Conservation (phyloP, 495 filamentous ascomycete species). For the Lasiosphaeriaceae sp. region DNA sequence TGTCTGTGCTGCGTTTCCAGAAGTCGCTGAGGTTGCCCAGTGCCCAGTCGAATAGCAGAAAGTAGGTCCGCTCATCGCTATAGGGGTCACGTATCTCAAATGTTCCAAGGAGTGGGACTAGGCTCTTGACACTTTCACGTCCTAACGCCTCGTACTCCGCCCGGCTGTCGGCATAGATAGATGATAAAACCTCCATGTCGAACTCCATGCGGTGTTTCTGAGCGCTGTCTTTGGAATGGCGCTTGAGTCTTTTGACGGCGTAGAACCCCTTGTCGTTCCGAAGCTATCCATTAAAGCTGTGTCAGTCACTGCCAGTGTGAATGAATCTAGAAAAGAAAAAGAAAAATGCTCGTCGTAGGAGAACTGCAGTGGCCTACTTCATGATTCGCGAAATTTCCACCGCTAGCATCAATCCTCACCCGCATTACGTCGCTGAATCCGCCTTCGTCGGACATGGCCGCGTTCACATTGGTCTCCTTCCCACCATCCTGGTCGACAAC, state of each 20-base stretch:
- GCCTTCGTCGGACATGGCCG: not conserved
- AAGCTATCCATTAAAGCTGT: not conserved
- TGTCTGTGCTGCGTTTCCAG: not conserved
- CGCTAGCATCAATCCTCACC: not conserved
- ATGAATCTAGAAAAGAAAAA: too few relatives aligned
- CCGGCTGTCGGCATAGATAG: not conserved
- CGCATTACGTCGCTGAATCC: not conserved
- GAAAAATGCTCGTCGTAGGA: too few relatives aligned
- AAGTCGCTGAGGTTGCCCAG: conserved; percentile 4
- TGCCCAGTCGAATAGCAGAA: conserved; percentile 7
- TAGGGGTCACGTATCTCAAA: not conserved
- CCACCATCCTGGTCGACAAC: too few relatives aligned
- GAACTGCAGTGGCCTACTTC: too few relatives aligned
- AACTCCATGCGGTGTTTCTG: not conserved
- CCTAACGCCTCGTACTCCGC: not conserved
- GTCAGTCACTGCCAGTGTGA: too few relatives aligned
- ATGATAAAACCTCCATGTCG: not conserved
- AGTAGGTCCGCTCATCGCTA: too few relatives aligned
- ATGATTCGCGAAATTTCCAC: not conserved
- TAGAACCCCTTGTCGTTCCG: not conserved
- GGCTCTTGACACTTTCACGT: too few relatives aligned
- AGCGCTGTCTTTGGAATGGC: not conserved
- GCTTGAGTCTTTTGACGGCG: conserved; percentile 3
- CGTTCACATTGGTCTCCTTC: too few relatives aligned
- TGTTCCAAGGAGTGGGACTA: conserved; percentile 6